Evolutionary conservation across 1,139 yeast genomes (phyloP).

Genomic region (Geotrichum carabidarum): DNA sequence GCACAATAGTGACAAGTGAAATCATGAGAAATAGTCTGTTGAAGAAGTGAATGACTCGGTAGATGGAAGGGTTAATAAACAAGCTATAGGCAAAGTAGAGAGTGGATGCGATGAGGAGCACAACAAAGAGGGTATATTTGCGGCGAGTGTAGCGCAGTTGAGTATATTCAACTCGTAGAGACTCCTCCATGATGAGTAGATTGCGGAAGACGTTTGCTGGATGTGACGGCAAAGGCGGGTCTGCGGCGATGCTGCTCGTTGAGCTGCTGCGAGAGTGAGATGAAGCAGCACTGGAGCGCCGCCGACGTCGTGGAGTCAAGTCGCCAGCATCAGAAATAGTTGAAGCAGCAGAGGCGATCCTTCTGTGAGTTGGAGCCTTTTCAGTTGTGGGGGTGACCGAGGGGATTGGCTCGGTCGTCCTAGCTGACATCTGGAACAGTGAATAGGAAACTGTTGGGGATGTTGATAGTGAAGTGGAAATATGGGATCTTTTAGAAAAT

Average conservation of each 20-base stretch:
- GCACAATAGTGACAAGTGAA: conserved; percentile 59
- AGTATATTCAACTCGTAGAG: conserved; percentile 71
- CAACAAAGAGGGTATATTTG: conserved; percentile 67
- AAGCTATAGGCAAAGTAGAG: conserved; percentile 33
- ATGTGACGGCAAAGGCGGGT: conserved; percentile 23
- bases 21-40: conserved; percentile 62
- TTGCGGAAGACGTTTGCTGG: conserved; percentile 45
- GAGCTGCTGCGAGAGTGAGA: conserved; percentile 15
- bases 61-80: conserved; percentile 35
- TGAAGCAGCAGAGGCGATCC: neutral
- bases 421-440: neutral
- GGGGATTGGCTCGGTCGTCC: conserved; percentile 1
- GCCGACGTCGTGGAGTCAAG: conserved; percentile 12
- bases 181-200: conserved; percentile 76
- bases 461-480: neutral
- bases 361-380: neutral
- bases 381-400: neutral
- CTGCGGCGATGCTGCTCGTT: conserved; percentile 7
- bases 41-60: conserved; percentile 34
- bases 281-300: conserved; percentile 18
- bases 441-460: neutral
- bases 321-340: conserved; percentile 3
- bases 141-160: conserved; percentile 65
- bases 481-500: neutral
- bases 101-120: conserved; percentile 41